Conservation (phyloP, 2,329 filamentous ascomycete genomes). For the Plenodomus biglobosus region DNA sequence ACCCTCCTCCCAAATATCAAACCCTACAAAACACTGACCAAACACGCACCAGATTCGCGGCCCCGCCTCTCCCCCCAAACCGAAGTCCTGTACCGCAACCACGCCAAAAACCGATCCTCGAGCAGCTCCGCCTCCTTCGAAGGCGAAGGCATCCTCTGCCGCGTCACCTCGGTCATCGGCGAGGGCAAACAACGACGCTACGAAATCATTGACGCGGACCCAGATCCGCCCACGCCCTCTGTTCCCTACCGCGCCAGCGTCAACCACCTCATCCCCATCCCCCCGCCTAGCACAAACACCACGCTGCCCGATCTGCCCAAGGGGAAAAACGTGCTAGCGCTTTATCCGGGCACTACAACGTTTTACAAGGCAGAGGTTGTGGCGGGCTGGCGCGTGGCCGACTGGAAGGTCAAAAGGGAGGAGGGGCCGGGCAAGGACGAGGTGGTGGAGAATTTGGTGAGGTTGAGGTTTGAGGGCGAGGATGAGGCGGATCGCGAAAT, state of each 20-base stretch:
- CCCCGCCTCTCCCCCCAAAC: conserved; percentile 46
- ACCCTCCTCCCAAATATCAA: neutral
- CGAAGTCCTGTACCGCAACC: conserved; percentile 55
- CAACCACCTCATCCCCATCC: conserved; percentile 50
- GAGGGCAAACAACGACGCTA: conserved; percentile 57
- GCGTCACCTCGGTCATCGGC: conserved; percentile 54
- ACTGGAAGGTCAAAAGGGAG: conserved; percentile 40
- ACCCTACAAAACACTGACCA: neutral
- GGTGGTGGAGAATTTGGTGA: conserved; percentile 44
- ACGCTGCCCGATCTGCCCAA: conserved; percentile 47
- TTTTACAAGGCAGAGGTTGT: conserved; percentile 57
- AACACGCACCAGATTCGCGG: conserved; percentile 14
- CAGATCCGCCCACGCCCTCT: conserved; percentile 43
- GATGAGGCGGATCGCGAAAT: conserved; percentile 49
- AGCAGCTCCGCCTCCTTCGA: conserved; percentile 37
- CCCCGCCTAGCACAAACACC: conserved; percentile 45
- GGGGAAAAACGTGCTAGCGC: conserved; percentile 50
- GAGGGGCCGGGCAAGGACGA: conserved; percentile 49
- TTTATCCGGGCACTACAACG: conserved; percentile 56
- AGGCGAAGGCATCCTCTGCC: conserved; percentile 56
- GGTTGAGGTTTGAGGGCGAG: conserved; percentile 53
- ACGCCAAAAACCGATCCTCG: conserved; percentile 44
- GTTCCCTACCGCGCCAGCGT: conserved; percentile 50
- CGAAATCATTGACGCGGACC: conserved; percentile 55
- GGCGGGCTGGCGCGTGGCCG: conserved; percentile 42